Conservation (phyloP, 192 early-diverging fungal species). For the Coemansia sp. region DNA sequence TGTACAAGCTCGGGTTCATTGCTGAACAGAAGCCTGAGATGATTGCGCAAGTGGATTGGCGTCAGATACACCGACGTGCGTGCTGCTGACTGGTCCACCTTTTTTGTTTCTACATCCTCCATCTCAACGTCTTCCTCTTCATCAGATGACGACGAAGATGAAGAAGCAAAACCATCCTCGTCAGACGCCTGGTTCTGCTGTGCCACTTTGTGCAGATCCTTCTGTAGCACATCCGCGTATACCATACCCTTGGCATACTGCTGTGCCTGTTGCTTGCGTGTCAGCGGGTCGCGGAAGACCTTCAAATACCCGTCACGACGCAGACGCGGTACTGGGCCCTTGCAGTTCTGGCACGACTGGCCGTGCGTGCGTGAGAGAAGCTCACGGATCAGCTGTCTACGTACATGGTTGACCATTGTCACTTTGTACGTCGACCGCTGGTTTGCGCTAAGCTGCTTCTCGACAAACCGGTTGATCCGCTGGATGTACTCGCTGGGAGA, state of each 20-base stretch:
- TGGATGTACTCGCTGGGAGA: constrained; percentile 58
- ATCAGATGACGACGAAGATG: neutral
- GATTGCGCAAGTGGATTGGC: constrained; percentile 75
- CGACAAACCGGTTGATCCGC: constrained; percentile 62
- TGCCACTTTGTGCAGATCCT: constrained; percentile 21
- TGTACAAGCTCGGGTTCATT: constrained; percentile 74
- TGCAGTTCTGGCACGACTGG: constrained; percentile 67
- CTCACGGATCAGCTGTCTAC: constrained; percentile 43
- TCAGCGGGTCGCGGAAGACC: constrained; percentile 75
- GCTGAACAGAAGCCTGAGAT: constrained; percentile 72
- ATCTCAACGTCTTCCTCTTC: constrained; percentile 13
- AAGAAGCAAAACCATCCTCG: constrained; percentile 5
- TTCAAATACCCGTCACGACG: constrained; percentile 81
- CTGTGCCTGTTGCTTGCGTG: constrained; percentile 57
- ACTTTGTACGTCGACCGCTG: constrained; percentile 41
- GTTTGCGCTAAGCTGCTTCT: constrained; percentile 22
- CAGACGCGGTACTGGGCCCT: constrained; percentile 61
- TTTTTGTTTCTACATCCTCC: constrained; percentile 32
- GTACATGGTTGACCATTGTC: constrained; percentile 45
- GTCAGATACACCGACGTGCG: constrained; percentile 54
- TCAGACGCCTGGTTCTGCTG: constrained; percentile 1
- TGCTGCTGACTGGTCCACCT: constrained; percentile 17
- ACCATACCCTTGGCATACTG: constrained; percentile 62
- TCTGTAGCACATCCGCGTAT: constrained; percentile 37
- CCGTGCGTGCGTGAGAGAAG: constrained; percentile 33